phyloP scores from a whole-genome alignment of 192 early-diverging fungal species.

The Backusella macrospora region DNA sequence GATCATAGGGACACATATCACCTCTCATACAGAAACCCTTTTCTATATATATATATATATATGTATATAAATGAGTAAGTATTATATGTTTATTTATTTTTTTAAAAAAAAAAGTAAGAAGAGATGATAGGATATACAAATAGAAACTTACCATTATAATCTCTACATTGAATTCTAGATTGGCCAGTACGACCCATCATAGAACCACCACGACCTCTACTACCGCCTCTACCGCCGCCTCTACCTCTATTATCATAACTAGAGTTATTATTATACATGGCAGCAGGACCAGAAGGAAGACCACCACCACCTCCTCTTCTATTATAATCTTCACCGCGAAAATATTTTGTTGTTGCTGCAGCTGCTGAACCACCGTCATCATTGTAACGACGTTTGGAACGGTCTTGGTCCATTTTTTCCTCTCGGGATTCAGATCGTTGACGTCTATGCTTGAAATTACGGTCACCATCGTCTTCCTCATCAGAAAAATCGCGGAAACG shows the following conservation, averaged over 20 bases:
- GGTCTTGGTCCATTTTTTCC: slow-evolving; percentile 31
- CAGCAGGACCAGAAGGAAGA: slow-evolving; percentile 23
- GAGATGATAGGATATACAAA: background rate
- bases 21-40: slow-evolving; percentile 81
- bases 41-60: slow-evolving; percentile 47
- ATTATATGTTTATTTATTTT: background rate
- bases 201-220: slow-evolving; percentile 45
- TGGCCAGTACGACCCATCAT: slow-evolving; percentile 44
- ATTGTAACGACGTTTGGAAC: slow-evolving; percentile 21
- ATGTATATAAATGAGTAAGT: background rate
- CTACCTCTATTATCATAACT: slow-evolving; percentile 20
- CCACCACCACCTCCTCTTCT: background rate
- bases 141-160: slow-evolving; percentile 69
- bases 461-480: slow-evolving; percentile 68
- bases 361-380: slow-evolving; percentile 24
- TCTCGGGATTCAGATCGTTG: slow-evolving; percentile 45
- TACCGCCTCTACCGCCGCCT: slow-evolving; percentile 41
- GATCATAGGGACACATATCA: slow-evolving; percentile 80
- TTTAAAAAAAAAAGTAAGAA: no score
- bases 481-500: slow-evolving; percentile 46
- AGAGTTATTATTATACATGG: slow-evolving; percentile 29
- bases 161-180: slow-evolving; percentile 61
- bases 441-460: slow-evolving; percentile 72
- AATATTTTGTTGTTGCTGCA: slow-evolving; percentile 29
- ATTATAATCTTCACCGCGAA: slow-evolving; percentile 26